These are phyloP conservation scores for Herpetospermum pedunculosum DNA, from an alignment of 306 rosid genomes.

Conservation along the genomic window DNA sequence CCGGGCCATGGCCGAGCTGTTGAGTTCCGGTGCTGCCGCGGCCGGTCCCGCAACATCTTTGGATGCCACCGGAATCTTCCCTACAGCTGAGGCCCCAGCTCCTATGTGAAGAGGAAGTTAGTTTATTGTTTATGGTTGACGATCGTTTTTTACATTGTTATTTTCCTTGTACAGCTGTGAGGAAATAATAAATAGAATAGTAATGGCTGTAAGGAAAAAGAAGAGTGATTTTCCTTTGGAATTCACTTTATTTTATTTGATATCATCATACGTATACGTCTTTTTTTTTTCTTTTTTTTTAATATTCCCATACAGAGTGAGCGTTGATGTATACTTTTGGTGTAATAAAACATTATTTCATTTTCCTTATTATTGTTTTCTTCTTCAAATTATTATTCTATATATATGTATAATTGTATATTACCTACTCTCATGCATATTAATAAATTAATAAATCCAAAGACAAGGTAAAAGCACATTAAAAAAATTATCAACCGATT, in stretches of 20 bases:
- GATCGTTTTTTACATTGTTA: not conserved
- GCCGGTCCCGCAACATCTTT: slow-evolving; percentile 29
- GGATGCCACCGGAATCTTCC: not conserved
- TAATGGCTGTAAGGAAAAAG: not conserved
- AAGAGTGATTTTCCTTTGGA: not conserved
- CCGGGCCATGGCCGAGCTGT: slow-evolving; percentile 48
- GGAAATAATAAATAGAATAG: slow-evolving; percentile 9
- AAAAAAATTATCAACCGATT: not conserved
- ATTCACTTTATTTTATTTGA: not conserved
- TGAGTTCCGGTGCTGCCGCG: slow-evolving; percentile 56
- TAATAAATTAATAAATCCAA: not conserved
- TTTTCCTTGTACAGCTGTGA: not conserved
- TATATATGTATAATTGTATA: not conserved
- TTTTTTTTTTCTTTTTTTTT: not conserved
- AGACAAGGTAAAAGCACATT: not conserved
- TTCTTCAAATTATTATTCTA: not conserved
- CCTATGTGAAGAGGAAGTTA: not conserved
- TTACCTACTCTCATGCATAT: not conserved
- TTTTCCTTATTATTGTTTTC: not conserved
- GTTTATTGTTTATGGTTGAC: not conserved
- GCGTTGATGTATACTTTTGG: not conserved
- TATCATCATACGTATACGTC: not conserved
- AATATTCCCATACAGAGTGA: not conserved
- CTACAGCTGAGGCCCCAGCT: slow-evolving; percentile 11
- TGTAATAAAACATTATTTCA: not conserved